Base-by-base conservation (phyloP, 1,139 yeast genomes). In the Lizanozyma gosingica region DNA sequence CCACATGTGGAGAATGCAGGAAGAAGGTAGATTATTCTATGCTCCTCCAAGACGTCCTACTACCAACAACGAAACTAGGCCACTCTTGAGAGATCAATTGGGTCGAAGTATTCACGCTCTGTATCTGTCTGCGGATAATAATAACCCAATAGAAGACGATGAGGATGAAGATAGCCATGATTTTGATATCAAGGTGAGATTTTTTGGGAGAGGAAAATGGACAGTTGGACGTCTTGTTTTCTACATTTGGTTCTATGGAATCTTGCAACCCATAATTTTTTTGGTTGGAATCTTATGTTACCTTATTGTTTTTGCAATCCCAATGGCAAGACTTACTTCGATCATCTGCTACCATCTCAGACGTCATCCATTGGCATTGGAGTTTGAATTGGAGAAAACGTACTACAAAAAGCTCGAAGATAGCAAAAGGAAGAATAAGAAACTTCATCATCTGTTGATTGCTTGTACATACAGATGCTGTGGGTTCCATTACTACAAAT, bases 181-280 rank as follows among this genome's bases (percentile, higher is more conserved):
- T 48, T 22, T 22, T 37, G 72, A 69, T 45, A 62, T 69, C 37
- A 78, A 78, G 48, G 65, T 71, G 32, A 65, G 98, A 45, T 70
- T 79, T 41, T 92, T 92, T 58, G 98, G 98, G 29, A 74, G 98
- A 58, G 98, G 98, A 22, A 69, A 79, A 48, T 92, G 98, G 98
- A 80, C 83, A 16, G 57, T 81, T 34, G 96, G 96, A 1, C 73
- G 98, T 48, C 71, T 90, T 36, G 57, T 81, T 14, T 92, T 88
- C 55, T 92, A 80, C 55, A n/a, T 80, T 3, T 76, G 77, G 52
- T 90, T 80, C 56, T 88, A 90, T 54, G 51, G 74, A 2, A 49
- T 85, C 4, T 56, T 90, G 35, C 84, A 80, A 47, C 97, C 97
- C 1, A 54, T 84, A 3, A 67, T 83, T 22, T 60, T 69, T 33